Evolutionary conservation across 2,329 filamentous ascomycete species (phyloP).

Genomic region (Exophiala oligosperma): DNA sequence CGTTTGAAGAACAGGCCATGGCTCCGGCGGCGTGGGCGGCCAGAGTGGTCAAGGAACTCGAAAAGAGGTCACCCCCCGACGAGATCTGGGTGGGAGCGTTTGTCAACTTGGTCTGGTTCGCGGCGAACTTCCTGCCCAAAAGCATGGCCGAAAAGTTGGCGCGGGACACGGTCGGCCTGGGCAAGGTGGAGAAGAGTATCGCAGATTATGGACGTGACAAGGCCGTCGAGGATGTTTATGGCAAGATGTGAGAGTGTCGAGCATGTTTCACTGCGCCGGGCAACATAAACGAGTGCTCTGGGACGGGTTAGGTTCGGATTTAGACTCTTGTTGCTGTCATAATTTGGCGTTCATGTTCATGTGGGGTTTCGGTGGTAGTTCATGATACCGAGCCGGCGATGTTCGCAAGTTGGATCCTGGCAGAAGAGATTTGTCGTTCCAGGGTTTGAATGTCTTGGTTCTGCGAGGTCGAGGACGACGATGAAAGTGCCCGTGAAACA

Average conservation of each 20-base stretch:
- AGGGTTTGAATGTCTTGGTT: not conserved
- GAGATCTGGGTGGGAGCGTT: conserved; percentile 15
- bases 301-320: no score
- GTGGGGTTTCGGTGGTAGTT: no score
- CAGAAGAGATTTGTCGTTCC: not conserved
- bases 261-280: not conserved
- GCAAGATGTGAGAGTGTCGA: not conserved
- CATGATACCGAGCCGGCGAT: no score
- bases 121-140: not conserved
- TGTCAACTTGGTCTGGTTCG: conserved; percentile 4
- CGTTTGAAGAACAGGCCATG: conserved; percentile 44
- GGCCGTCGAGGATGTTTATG: not conserved
- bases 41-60: conserved; percentile 54
- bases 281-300: not conserved
- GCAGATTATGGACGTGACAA: not conserved
- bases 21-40: conserved; percentile 54
- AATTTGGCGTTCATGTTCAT: no score
- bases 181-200: not conserved
- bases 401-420: not conserved
- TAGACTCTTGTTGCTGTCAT: no score
- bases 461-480: not conserved
- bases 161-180: not conserved
- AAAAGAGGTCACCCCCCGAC: conserved; percentile 44
- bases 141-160: not conserved
- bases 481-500: not conserved